These are phyloP conservation scores for Aleurites moluccanus DNA, from an alignment of 441 rosid species.

Conservation along the genomic window DNA sequence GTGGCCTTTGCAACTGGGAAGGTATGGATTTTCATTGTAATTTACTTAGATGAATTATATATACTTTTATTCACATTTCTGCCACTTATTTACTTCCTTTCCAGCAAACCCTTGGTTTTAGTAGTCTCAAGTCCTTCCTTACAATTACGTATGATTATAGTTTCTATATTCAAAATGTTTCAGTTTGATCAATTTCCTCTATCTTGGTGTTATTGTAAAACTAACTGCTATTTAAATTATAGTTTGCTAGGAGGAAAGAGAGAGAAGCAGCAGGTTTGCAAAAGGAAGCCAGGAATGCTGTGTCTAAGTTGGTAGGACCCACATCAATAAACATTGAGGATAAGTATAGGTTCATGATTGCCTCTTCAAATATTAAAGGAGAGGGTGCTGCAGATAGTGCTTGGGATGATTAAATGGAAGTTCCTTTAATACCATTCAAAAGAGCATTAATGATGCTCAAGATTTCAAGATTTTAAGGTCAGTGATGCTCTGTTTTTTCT, in stretches of 20 bases:
- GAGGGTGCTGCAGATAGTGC: constrained; percentile 47
- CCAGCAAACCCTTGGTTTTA: neutral
- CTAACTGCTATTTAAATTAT: neutral
- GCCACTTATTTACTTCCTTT: neutral
- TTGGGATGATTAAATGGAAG: constrained; percentile 35
- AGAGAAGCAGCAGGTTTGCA: constrained; percentile 37
- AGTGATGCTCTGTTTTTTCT: neutral
- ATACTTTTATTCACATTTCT: neutral
- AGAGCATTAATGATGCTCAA: neutral
- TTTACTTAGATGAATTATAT: neutral
- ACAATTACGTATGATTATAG: neutral
- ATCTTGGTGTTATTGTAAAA: neutral
- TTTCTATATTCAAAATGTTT: neutral
- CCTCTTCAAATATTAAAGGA: constrained; percentile 28
- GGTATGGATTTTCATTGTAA: constrained; percentile 22
- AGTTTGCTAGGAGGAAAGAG: constrained; percentile 44
- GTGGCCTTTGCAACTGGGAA: constrained; percentile 45
- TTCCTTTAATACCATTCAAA: neutral
- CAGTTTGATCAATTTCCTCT: neutral
- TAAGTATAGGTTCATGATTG: constrained; percentile 43
- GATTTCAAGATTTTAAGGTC: constrained; percentile 13
- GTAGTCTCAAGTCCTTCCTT: neutral
- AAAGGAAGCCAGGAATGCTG: constrained; percentile 31
- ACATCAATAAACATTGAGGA: constrained; percentile 37
- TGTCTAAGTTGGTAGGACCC: constrained; percentile 29